These are phyloP conservation scores for Penicillium cinerascens DNA, from an alignment of 495 filamentous ascomycete species.

Conservation along the genomic window DNA sequence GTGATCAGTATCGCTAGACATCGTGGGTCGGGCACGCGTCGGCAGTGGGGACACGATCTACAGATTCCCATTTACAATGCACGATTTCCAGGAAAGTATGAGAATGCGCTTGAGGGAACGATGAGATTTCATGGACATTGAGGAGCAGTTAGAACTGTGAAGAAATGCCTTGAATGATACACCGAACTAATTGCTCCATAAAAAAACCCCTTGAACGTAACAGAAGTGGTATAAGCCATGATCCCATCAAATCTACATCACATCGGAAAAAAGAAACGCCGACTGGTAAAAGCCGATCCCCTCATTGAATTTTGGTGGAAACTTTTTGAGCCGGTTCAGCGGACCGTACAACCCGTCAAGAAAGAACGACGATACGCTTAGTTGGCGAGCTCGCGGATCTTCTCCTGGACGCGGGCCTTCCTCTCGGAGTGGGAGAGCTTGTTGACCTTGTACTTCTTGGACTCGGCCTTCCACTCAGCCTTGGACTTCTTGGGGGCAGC, in stretches of 20 bases:
- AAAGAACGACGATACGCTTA: slow-evolving; percentile 29
- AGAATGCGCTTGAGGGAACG: slow-evolving; percentile 28
- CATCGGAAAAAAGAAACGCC: slow-evolving; percentile 27
- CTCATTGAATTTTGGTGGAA: slow-evolving; percentile 22
- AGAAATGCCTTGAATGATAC: slow-evolving; percentile 32
- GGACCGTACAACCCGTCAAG: slow-evolving; percentile 18
- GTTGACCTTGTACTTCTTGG: slow-evolving; percentile 72
- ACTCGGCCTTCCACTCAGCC: slow-evolving; percentile 95
- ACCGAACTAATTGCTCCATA: slow-evolving; percentile 33
- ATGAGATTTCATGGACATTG: slow-evolving; percentile 31
- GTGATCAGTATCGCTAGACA: not conserved
- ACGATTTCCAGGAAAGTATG: slow-evolving; percentile 2
- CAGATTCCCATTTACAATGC: slow-evolving; percentile 16
- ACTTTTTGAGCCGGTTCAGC: slow-evolving; percentile 21
- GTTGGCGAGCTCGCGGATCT: slow-evolving; percentile 65
- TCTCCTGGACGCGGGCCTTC: slow-evolving; percentile 74
- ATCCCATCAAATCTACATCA: slow-evolving; percentile 28
- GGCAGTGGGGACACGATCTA: not conserved
- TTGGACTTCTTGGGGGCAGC: slow-evolving; percentile 83
- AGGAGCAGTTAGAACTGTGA: slow-evolving; percentile 31
- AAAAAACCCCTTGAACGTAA: slow-evolving; percentile 21
- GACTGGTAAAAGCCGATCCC: slow-evolving; percentile 25
- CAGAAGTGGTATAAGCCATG: slow-evolving; percentile 31
- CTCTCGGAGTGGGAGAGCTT: slow-evolving; percentile 82
- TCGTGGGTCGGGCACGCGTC: not conserved